Conservation (phyloP, 345 rosid genomes). For the Lumnitzera littorea region DNA sequence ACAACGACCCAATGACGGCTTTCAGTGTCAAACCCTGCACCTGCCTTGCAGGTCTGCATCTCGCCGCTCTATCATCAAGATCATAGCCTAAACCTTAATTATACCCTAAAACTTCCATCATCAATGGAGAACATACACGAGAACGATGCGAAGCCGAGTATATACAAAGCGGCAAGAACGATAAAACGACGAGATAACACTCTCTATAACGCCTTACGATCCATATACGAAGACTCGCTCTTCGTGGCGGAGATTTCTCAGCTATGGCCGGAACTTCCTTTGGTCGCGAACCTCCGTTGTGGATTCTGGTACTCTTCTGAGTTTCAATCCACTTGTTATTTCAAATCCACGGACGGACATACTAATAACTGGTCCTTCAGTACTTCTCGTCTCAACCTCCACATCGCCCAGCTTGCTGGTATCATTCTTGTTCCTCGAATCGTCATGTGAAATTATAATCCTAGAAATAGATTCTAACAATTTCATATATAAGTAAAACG, state of each 20-base stretch:
- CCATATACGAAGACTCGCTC: slow-evolving; percentile 76
- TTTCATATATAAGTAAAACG: no score
- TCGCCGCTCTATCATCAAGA: no score
- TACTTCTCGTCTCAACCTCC: slow-evolving; percentile 85
- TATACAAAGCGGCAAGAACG: slow-evolving; percentile 75
- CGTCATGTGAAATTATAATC: background rate
- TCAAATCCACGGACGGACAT: slow-evolving; percentile 97
- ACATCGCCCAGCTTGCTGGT: slow-evolving; percentile 72
- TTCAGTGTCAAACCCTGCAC: no score
- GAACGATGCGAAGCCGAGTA: slow-evolving; percentile 41
- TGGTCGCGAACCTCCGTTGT: slow-evolving; percentile 84
- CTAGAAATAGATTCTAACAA: no score
- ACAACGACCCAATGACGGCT: no score
- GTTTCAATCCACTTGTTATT: slow-evolving; percentile 74
- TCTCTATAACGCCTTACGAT: slow-evolving; percentile 70
- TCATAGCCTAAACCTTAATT: no score
- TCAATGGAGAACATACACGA: slow-evolving; percentile 1
- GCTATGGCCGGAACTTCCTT: slow-evolving; percentile 83
- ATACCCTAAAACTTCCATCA: no score
- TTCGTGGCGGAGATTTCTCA: slow-evolving; percentile 77
- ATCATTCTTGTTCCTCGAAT: background rate
- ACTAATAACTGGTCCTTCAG: slow-evolving; percentile 78
- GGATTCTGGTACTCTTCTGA: slow-evolving; percentile 85
- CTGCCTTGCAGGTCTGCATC: no score
- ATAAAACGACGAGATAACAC: slow-evolving; percentile 66